phyloP scores from a whole-genome alignment of 805 yeast species.

The Starmerella sp. region DNA sequence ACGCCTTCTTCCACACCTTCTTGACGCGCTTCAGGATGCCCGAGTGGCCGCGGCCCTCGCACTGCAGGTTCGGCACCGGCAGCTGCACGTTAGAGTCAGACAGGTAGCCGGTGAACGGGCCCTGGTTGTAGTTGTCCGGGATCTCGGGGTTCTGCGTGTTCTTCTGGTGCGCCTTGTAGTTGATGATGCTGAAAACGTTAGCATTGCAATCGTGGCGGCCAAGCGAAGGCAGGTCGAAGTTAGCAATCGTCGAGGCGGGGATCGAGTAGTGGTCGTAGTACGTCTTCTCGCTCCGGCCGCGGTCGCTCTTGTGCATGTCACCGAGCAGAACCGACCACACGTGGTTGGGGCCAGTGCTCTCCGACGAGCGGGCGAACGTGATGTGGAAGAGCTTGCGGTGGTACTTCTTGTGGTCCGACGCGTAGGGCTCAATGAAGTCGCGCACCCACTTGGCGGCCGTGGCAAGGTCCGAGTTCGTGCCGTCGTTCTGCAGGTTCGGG shows the following conservation, averaged over 20 bases:
- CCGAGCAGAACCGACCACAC: constrained; percentile 40
- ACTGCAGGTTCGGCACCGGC: constrained; percentile 27
- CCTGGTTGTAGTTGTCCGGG: constrained; percentile 23
- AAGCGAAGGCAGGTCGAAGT: constrained; percentile 40
- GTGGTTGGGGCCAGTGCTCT: constrained; percentile 35
- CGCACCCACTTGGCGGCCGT: constrained; percentile 40
- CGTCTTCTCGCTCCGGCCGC: constrained; percentile 38
- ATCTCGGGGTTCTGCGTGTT: constrained; percentile 19
- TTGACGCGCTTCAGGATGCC: constrained; percentile 21
- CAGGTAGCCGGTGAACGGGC: constrained; percentile 21
- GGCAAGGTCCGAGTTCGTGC: constrained; percentile 39
- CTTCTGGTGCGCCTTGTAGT: constrained; percentile 26
- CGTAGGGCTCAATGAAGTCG: constrained; percentile 35
- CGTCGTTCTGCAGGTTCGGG: constrained; percentile 45
- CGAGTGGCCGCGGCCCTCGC: constrained; percentile 27
- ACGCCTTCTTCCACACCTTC: constrained; percentile 26
- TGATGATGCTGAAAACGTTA: constrained; percentile 37
- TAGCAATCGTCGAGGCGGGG: constrained; percentile 39
- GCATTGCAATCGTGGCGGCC: constrained; percentile 44
- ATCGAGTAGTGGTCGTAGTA: constrained; percentile 45
- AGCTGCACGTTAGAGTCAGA: constrained; percentile 18
- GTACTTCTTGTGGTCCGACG: constrained; percentile 31
- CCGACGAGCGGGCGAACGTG: constrained; percentile 43
- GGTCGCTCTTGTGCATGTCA: constrained; percentile 35
- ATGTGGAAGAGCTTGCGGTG: constrained; percentile 40